Evolutionary conservation across 2,329 filamentous ascomycete genomes (phyloP).

Genomic region (Emergomyces africanus): DNA sequence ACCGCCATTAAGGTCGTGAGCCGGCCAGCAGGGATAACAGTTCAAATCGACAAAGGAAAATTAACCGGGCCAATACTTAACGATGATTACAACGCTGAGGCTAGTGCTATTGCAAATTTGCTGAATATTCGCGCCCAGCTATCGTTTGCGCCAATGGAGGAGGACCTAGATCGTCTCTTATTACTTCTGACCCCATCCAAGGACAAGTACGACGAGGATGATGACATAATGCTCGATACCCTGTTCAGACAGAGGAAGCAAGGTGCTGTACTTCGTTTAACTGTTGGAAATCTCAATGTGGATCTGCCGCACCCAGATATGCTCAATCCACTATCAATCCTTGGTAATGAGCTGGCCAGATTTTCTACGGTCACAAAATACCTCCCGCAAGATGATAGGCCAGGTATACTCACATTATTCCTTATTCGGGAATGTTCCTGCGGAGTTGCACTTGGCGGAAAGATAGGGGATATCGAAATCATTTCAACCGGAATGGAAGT

Average conservation of each 20-base stretch:
- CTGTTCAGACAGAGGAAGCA: conserved; percentile 75
- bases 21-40: conserved; percentile 56
- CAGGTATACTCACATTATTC: conserved; percentile 66
- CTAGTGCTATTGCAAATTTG: conserved; percentile 42
- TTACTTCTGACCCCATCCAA: conserved; percentile 85
- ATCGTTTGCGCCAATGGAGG: conserved; percentile 57
- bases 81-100: conserved; percentile 20
- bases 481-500: conserved; percentile 52
- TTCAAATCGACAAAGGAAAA: conserved; percentile 64
- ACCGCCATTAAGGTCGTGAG: conserved; percentile 72
- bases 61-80: conserved; percentile 57
- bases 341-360: conserved; percentile 68
- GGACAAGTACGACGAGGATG: conserved; percentile 74
- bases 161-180: conserved; percentile 69
- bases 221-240: conserved; percentile 91
- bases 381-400: conserved; percentile 86
- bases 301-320: conserved; percentile 51
- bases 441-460: conserved; percentile 51
- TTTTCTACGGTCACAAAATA: conserved; percentile 87
- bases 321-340: conserved; percentile 52
- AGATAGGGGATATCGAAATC: conserved; percentile 52
- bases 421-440: conserved; percentile 52
- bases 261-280: conserved; percentile 65
- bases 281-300: conserved; percentile 51
- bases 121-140: conserved; percentile 60